Percentiles rank a stretch among this genome's conserved stretches.
Evolutionary conservation across 768 basidiomycete species (phyloP).

Genomic region (Crassisporium funariophilum): DNA sequence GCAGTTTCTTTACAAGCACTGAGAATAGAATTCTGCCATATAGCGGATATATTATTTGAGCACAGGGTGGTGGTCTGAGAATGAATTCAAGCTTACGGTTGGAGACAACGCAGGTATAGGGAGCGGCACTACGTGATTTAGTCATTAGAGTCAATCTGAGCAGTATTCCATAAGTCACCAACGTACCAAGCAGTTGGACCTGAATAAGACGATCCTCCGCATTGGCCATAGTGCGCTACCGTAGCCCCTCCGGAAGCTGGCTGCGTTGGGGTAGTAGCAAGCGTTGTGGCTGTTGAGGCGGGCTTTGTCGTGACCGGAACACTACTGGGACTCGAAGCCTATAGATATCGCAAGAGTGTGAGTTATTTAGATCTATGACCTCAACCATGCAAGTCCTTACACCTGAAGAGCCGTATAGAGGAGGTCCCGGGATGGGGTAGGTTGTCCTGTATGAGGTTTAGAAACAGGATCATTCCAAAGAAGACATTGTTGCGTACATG

Average conservation of each 20-base stretch:
- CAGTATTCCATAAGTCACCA: not conserved
- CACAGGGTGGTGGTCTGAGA: not conserved
- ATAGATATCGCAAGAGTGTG: constrained; percentile 6
- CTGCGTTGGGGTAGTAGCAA: constrained; percentile 18
- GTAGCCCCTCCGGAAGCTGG: constrained; percentile 27
- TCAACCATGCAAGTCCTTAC: not conserved
- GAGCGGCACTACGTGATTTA: constrained; percentile 28
- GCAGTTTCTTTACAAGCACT: constrained; percentile 31
- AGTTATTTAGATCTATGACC: too few relatives aligned
- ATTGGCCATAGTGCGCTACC: constrained; percentile 43
- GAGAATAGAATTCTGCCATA: constrained; percentile 36
- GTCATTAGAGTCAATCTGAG: not conserved
- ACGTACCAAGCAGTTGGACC: constrained; percentile 41
- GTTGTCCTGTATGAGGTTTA: constrained; percentile 26
- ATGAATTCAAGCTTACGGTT: constrained; percentile 32
- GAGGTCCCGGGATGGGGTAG: constrained; percentile 47
- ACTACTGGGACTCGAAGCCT: constrained; percentile 4
- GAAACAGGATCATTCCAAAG: not conserved
- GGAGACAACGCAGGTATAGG: constrained; percentile 36
- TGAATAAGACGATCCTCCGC: constrained; percentile 43
- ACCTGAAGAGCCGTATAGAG: constrained; percentile 43
- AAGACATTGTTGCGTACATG: constrained; percentile 6
- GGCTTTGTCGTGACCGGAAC: constrained; percentile 15
- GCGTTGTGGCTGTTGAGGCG: constrained; percentile 16
- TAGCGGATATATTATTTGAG: too few relatives aligned